These are phyloP conservation scores for Heritiera littoralis DNA, from an alignment of 345 rosid genomes.

Conservation along the genomic window DNA sequence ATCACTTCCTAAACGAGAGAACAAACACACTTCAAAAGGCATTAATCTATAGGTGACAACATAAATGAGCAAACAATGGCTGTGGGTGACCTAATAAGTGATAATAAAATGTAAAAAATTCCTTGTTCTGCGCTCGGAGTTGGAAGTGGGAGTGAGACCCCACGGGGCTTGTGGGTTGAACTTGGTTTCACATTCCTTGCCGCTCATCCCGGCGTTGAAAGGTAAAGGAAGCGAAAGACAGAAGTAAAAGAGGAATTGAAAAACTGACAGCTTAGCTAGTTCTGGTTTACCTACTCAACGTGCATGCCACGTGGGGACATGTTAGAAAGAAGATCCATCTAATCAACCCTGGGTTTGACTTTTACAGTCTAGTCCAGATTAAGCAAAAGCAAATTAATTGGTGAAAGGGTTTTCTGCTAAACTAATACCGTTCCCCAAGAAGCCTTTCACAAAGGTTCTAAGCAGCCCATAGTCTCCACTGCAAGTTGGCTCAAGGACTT, in stretches of 20 bases:
- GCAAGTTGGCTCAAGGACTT: not conserved
- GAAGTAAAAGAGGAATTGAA: not conserved
- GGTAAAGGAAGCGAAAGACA: conserved; percentile 9
- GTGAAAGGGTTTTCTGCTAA: not conserved
- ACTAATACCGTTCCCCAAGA: not conserved
- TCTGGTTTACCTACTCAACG: not conserved
- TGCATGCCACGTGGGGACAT: conserved; percentile 16
- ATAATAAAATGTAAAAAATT: not conserved
- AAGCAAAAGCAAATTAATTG: not conserved
- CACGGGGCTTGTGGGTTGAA: not conserved
- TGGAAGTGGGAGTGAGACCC: not conserved
- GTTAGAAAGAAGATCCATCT: not conserved
- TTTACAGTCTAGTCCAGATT: not conserved
- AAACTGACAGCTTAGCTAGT: not conserved
- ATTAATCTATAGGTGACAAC: not conserved
- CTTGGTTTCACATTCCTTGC: not conserved
- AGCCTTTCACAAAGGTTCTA: not conserved
- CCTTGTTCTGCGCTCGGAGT: conserved; percentile 13
- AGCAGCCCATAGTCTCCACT: not conserved
- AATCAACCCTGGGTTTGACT: conserved; percentile 20
- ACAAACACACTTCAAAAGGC: not conserved
- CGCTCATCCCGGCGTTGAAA: conserved; percentile 23
- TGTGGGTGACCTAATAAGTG: conserved; percentile 17
- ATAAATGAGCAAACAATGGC: conserved; percentile 2
- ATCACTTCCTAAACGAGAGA: not conserved